Evolutionary conservation across 2,329 filamentous ascomycete genomes (phyloP).

Genomic region (Gremmenia infestans): DNA sequence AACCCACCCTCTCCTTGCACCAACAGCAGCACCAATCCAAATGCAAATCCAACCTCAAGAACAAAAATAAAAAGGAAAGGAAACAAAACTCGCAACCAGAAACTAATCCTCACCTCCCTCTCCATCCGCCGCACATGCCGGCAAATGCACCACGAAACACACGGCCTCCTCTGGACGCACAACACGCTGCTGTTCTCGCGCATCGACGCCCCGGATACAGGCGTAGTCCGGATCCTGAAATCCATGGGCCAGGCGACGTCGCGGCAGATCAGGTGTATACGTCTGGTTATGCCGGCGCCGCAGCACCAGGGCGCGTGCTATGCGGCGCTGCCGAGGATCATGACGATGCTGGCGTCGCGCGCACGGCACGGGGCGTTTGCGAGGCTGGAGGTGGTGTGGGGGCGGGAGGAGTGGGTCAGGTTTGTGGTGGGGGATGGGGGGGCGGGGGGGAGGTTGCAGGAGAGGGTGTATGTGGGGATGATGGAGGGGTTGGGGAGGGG

Average conservation of each 20-base stretch:
- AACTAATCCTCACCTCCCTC: background rate
- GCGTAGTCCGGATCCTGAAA: slow-evolving; percentile 9
- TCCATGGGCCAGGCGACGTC: slow-evolving; percentile 12
- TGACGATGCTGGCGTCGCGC: slow-evolving; percentile 8
- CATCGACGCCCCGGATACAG: slow-evolving; percentile 1
- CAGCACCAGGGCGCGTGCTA: no score
- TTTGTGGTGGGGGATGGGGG: background rate
- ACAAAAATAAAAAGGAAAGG: no score
- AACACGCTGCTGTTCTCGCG: background rate
- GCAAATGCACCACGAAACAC: background rate
- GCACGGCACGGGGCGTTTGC: slow-evolving; percentile 10
- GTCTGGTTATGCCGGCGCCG: no score
- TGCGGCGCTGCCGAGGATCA: slow-evolving; percentile 2
- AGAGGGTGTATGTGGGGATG: no score
- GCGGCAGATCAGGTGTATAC: slow-evolving; percentile 8
- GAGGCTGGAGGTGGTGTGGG: slow-evolving; percentile 10
- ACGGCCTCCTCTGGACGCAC: background rate
- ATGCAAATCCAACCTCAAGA: no score
- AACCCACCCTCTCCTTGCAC: background rate
- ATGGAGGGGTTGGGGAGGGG: no score
- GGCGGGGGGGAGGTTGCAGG: no score
- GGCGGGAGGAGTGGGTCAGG: background rate
- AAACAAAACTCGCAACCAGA: no score
- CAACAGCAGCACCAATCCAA: background rate
- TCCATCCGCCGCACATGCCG: background rate